Percentiles rank a stretch among this genome's conserved stretches.
Conservation (phyloP, 2,329 filamentous ascomycete species). For the Ophiocordyceps camponoti-leonardi region DNA sequence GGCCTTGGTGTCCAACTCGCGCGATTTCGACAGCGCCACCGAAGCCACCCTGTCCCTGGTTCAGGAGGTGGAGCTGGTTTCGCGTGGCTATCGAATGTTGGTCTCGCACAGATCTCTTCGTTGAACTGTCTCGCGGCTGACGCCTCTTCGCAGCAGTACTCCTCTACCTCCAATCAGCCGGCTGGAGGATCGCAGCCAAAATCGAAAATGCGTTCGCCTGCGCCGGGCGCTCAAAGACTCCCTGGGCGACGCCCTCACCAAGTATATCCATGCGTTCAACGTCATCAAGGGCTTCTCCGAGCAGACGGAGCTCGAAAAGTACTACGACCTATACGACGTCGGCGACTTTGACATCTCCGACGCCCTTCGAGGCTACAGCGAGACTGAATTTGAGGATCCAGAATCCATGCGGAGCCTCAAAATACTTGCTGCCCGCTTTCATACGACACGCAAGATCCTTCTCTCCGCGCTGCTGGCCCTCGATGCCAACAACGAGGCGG, state of each 20-base stretch:
- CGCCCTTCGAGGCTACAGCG: constrained; percentile 45
- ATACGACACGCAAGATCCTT: constrained; percentile 67
- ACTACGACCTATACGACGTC: constrained; percentile 79
- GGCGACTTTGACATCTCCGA: constrained; percentile 56
- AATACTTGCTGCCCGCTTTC: constrained; percentile 63
- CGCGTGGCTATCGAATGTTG: constrained; percentile 72
- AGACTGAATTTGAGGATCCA: constrained; percentile 55
- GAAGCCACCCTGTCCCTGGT: constrained; percentile 65
- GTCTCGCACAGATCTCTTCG: constrained; percentile 11
- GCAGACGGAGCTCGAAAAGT: constrained; percentile 72
- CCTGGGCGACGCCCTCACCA: constrained; percentile 52
- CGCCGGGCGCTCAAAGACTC: constrained; percentile 58
- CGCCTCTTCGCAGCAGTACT: constrained; percentile 43
- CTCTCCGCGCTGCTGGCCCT: constrained; percentile 80
- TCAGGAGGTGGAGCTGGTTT: constrained; percentile 91
- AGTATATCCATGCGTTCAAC: constrained; percentile 53
- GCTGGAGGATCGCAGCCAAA: constrained; percentile 68
- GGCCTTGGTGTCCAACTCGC: constrained; percentile 53
- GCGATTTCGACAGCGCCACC: constrained; percentile 64
- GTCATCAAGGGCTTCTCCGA: constrained; percentile 58
- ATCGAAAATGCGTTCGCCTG: constrained; percentile 61
- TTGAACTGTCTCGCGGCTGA: neutral
- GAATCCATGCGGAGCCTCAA: constrained; percentile 70
- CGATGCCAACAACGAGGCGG: constrained; percentile 60
- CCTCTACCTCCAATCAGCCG: constrained; percentile 85